Evolutionary conservation across 176 grass and related monocot genomes (phyloP), one percentile per base, ranked within the genome.

Genomic region (Eragrostis curvula): DNA sequence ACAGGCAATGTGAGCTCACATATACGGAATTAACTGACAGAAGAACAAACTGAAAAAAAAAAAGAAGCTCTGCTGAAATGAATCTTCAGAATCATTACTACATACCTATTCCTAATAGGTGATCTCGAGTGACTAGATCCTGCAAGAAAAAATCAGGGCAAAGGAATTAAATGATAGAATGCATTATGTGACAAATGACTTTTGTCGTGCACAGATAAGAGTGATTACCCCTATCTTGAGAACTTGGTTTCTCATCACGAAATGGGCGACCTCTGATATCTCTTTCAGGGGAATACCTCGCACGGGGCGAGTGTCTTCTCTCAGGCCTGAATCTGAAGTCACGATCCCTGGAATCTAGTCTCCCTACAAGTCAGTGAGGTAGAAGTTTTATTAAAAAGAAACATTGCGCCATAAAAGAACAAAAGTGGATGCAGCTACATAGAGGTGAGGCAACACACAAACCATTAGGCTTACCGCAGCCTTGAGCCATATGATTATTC

Each of bases 111-210:
- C 67, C 84, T 91, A 70, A 85, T 75, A 28, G 94, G 91, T 32
- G 94, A 97, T 74, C 79, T 87, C 85, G 91, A 97, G 60, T 49
- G 80, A 60, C 86, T 97, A 73, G 88, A 97, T 41, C 86, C 94
- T 97, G 81, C 69, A 85, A 60, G 8, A 67, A 21, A 73, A 39
- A 85, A 67, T 65, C 14, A 78, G 46, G 14, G n/a, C 10, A 68
- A 21, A 66, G 9, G 15, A 17, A 48, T 60, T 77, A 57, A 84
- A 67, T 39, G 18, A 50, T 47, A 73, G 0, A 58, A 87, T 32
- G 7, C 21, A 81, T 8, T 50, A 18, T n/a, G 9, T 56, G 48
- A 24, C 5, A 0, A 3, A 53, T 79, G 48, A 3, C 27, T 14
- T 53, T 55, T 67, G 20, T 51, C 12, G 12, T 43, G 45, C 67